Base-by-base conservation (phyloP, 2,329 filamentous ascomycete genomes). In the Ceratocystis huliohia region DNA sequence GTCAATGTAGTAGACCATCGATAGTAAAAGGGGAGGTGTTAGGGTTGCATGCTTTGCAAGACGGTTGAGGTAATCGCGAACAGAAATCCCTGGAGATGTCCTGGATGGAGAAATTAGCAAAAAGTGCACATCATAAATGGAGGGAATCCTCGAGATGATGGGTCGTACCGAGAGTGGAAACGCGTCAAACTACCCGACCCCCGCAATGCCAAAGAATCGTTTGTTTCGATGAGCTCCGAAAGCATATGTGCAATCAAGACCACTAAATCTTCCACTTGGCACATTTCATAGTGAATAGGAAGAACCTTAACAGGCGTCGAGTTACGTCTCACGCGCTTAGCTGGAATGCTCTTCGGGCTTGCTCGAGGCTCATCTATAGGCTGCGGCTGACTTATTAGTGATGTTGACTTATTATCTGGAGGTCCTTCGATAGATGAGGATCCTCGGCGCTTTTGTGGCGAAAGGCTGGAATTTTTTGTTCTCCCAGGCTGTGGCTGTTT, bases 1-100 rank as follows among this genome's bases (percentile, higher is more conserved):
- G 77, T 99, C 94, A 72, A 99, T 97, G 73, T 97, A 99, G 74
- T 95, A 99, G 67, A 99, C 94, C 91, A 99, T 97, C 71, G 92
- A 94, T 45, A 99, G 84, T n/a, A 99, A 81, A 63, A 99, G 88
- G 0, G 94, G 93, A 13, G 94, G 92, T 5, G 91, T 91, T 2
- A 99, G 81, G 0, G 93, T 96, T 30, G 94, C 94, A 74, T 99
- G 94, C 68, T 91, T 91, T 28, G 95, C 94, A 67, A 99, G 81
- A 69, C 94, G 87, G 72, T 94, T 89, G 45, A 99, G 82, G 74
- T 99, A 99, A 74, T 99, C 94, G 69, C 88, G 82, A 41, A 99
- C 93, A 30, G 91, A 96, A 68, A 99, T 99, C 64, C 89, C 92
- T 6, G 94, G 94, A 1, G 94, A 77, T 2, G 82, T 84, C 69